These are phyloP conservation scores for Penicillium nordicum DNA, from an alignment of 2,329 filamentous ascomycete species.

Conservation along the genomic window DNA sequence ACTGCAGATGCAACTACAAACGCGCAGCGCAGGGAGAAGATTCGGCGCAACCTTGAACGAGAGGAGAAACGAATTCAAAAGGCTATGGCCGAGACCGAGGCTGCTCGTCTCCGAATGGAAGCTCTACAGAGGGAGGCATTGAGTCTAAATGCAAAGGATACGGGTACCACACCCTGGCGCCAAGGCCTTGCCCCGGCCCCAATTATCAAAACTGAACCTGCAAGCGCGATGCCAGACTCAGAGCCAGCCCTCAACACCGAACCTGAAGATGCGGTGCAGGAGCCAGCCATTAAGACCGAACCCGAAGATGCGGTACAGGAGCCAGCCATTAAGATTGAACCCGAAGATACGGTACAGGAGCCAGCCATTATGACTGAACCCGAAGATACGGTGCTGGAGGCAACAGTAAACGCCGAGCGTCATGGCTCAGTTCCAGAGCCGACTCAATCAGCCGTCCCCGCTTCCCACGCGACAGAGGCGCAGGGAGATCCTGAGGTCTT, in stretches of 20 bases:
- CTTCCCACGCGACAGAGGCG: background rate
- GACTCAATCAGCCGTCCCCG: background rate
- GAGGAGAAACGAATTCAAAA: slow-evolving; percentile 55
- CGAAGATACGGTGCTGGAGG: background rate
- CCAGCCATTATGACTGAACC: background rate
- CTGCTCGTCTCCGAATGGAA: slow-evolving; percentile 36
- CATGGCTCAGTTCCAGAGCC: background rate
- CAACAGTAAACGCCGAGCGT: background rate
- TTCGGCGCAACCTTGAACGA: slow-evolving; percentile 55
- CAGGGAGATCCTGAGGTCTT: background rate
- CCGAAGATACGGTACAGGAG: background rate
- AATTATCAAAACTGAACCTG: background rate
- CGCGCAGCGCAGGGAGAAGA: slow-evolving; percentile 41
- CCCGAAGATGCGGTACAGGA: background rate
- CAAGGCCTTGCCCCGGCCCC: background rate
- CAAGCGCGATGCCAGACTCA: background rate
- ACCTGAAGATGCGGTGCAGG: background rate
- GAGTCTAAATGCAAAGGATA: slow-evolving; percentile 7
- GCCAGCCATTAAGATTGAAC: background rate
- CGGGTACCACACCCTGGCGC: background rate
- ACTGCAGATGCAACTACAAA: slow-evolving; percentile 35
- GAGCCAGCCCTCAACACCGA: background rate
- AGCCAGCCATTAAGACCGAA: background rate
- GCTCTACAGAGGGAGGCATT: slow-evolving; percentile 27
- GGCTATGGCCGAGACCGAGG: slow-evolving; percentile 44